Percentiles rank a stretch among this genome's conserved stretches.
These are phyloP conservation scores for Aspergillus heteromorphus DNA, from an alignment of 495 filamentous ascomycete species.

Conservation along the genomic window DNA sequence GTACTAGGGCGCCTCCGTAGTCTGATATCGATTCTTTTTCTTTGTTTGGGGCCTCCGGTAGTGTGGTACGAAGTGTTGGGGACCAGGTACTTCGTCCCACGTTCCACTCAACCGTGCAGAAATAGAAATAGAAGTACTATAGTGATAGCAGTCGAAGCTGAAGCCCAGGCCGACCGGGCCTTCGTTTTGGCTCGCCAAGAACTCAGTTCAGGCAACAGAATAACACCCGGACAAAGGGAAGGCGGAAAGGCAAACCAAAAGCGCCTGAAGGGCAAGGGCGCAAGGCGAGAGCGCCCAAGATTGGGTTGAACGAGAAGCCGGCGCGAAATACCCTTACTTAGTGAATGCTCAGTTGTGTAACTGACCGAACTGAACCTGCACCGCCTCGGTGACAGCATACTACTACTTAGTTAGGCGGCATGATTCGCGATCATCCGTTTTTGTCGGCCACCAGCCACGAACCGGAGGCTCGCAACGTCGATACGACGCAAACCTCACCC, in stretches of 20 bases:
- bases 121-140: background rate
- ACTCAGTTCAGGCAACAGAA: conserved; percentile 6
- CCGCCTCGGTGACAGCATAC: background rate
- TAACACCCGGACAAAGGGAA: background rate
- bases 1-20: background rate
- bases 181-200: background rate
- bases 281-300: background rate
- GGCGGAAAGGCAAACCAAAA: background rate
- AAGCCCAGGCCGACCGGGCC: background rate
- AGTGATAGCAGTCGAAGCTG: background rate
- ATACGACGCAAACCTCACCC: conserved; percentile 4
- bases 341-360: too few species aligned
- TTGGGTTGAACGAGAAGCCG: background rate
- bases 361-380: background rate
- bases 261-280: background rate
- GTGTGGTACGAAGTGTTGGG: background rate
- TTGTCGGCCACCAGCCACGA: background rate
- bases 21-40: background rate
- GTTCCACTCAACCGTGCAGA: too few species aligned
- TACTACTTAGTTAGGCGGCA: too few species aligned
- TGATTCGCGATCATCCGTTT: too few species aligned
- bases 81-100: background rate
- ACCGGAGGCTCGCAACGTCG: background rate
- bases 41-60: too few species aligned
- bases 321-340: background rate